Base-by-base conservation (phyloP, 768 basidiomycete genomes). In the Filobasidium floriforme region DNA sequence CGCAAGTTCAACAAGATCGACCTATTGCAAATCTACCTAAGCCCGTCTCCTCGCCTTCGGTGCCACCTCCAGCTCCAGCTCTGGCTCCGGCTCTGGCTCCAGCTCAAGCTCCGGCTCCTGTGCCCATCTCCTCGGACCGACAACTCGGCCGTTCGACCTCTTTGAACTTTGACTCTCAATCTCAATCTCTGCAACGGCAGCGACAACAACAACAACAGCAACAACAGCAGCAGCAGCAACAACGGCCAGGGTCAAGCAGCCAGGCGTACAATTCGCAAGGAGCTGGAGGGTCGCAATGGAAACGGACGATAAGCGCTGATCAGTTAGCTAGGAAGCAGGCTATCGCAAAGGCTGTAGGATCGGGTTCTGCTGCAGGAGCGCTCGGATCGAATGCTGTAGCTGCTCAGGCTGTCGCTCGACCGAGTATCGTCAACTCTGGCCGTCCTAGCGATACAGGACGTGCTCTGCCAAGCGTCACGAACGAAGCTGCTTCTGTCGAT, bases 291-390 rank as follows among this genome's bases (percentile, higher is more conserved):
- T 57, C 54, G 14, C 22, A 32, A 26, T 57, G 54, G 54, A 32
- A 32, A 26, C 22, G 54, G 24, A 57, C 54, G 54, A 57, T 57
- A n/a, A 26, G 24, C 15, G 54, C 54, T n/a, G 54, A 57, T 5
- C 18, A 15, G 5, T n/a, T 57, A 24, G 19, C 54, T 24, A 2
- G 54, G n/a, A 6, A 4, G 54, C 24, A 57, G 29, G 54, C 54
- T 7, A 57, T 57, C 54, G 24, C 2, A 15, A 57, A 57, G 29
- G 54, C 26, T n/a, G 32, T 37, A 37, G 32, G 32, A 26, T 57
- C 54, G 3, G 46, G 46, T 5, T 18, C 46, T 15, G 46, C 18
- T 49, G 6, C 46, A 49, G 15, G 3, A 49, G 46, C 46, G 4
- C 46, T 14, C 3, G 22, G 3, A 5, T 37, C 46, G 12, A 49